Percentiles rank a stretch among this genome's conserved stretches.
These are phyloP conservation scores for Magnolia sinica DNA, from an alignment of 164 flowering plant genomes.

Conservation along the genomic window DNA sequence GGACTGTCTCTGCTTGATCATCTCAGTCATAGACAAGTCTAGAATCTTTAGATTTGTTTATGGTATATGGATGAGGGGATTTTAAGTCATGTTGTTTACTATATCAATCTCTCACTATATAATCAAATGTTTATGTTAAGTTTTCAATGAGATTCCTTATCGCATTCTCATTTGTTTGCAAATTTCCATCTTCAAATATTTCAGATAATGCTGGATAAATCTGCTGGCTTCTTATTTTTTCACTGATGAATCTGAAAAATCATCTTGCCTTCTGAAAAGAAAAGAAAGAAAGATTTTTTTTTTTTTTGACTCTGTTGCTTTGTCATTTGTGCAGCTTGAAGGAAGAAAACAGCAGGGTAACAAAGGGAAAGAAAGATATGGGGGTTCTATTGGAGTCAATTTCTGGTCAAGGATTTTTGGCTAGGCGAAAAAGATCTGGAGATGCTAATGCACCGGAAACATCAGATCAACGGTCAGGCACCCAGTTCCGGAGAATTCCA, in stretches of 20 bases:
- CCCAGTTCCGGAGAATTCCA: slow-evolving; percentile 57
- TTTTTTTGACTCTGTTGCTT: background rate
- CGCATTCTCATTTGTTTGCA: background rate
- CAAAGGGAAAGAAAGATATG: slow-evolving; percentile 30
- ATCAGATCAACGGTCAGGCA: slow-evolving; percentile 31
- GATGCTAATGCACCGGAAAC: slow-evolving; percentile 24
- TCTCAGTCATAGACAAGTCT: background rate
- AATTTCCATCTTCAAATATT: background rate
- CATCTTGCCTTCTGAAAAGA: background rate
- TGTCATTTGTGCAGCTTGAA: slow-evolving; percentile 29
- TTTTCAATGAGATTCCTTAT: background rate
- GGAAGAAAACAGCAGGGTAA: slow-evolving; percentile 28
- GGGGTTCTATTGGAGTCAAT: slow-evolving; percentile 49
- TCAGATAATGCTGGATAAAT: background rate
- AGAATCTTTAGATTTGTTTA: background rate
- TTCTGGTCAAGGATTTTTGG: slow-evolving; percentile 49
- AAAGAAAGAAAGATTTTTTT: background rate
- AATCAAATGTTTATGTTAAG: background rate
- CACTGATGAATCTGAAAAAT: background rate
- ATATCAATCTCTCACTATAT: background rate
- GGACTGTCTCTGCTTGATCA: background rate
- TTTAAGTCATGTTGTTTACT: background rate
- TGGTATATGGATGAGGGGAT: background rate
- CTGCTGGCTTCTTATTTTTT: background rate
- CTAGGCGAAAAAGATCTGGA: slow-evolving; percentile 50